Evolutionary conservation across 352 stramenopile species (phyloP).

Genomic region (Pythium vanterpoolii): DNA sequence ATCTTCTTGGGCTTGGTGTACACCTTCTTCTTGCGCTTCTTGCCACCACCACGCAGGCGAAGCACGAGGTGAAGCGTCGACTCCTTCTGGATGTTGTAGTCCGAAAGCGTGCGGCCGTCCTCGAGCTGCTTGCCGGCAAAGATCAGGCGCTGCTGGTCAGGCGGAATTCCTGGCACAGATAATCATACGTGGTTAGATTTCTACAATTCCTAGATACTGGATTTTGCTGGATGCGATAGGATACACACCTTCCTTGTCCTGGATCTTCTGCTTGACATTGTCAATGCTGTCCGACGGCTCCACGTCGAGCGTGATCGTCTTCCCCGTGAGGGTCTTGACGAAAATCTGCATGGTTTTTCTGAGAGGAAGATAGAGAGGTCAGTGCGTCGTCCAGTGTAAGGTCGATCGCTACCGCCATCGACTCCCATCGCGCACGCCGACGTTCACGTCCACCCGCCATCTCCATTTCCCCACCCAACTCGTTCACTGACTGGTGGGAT

Average conservation of each 20-base stretch:
- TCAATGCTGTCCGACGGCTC: constrained; percentile 99
- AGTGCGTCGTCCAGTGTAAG: constrained; percentile 8
- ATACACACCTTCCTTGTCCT: constrained; percentile 98
- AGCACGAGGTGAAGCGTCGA: constrained; percentile 96
- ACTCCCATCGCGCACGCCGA: background rate
- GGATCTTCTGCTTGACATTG: constrained; percentile 99
- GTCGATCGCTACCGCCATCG: constrained; percentile 6
- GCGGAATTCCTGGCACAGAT: constrained; percentile 73
- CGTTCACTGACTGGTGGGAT: no score
- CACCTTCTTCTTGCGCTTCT: constrained; percentile 99
- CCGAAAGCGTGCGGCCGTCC: constrained; percentile 27
- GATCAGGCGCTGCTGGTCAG: constrained; percentile 88
- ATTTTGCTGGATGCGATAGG: background rate
- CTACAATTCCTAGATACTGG: no score
- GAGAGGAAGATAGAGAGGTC: constrained; percentile 11
- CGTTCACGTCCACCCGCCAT: background rate
- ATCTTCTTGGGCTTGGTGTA: constrained; percentile 99
- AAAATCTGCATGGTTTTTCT: constrained; percentile 95
- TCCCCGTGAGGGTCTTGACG: constrained; percentile 96
- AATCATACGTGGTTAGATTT: no score
- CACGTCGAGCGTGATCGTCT: constrained; percentile 99
- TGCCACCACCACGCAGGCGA: constrained; percentile 92
- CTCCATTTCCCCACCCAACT: no score
- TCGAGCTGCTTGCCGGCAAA: constrained; percentile 32
- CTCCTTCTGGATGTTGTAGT: constrained; percentile 62